phyloP scores from a whole-genome alignment of 371 early-diverging fungal genomes.

The Massospora cicadina region DNA sequence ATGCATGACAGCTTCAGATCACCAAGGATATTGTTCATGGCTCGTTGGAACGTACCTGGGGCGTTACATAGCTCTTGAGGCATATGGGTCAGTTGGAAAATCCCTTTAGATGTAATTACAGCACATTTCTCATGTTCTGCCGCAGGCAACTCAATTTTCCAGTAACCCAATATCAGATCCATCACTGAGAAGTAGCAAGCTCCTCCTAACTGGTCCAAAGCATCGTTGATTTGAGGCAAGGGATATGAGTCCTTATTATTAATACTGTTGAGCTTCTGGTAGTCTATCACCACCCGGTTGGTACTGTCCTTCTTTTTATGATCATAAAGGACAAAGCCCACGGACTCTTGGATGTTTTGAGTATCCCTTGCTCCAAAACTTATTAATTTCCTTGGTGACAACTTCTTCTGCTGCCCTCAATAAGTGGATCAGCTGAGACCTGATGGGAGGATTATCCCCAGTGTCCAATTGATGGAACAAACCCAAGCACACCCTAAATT shows the following conservation, averaged over 20 bases:
- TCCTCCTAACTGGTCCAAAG: constrained; percentile 15
- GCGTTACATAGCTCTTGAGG: constrained; percentile 21
- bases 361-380: neutral
- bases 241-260: constrained; percentile 21
- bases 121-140: constrained; percentile 25
- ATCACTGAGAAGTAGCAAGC: constrained; percentile 16
- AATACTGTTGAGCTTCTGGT: constrained; percentile 17
- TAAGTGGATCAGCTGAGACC: neutral
- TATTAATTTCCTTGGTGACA: neutral
- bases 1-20: constrained; percentile 13
- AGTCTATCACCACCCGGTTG: constrained; percentile 12
- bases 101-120: constrained; percentile 23
- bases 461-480: neutral
- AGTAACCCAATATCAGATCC: constrained; percentile 22
- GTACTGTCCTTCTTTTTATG: constrained; percentile 13
- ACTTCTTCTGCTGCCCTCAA: neutral
- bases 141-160: constrained; percentile 17
- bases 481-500: no score
- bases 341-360: neutral
- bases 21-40: constrained; percentile 16
- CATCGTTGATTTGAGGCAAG: constrained; percentile 20
- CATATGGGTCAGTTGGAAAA: constrained; percentile 23
- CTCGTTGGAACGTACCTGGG: constrained; percentile 20
- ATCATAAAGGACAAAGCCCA: constrained; percentile 15
- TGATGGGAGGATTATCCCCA: neutral